Conservation (phyloP, 2,329 filamentous ascomycete species). For the Penicillium sp. region DNA sequence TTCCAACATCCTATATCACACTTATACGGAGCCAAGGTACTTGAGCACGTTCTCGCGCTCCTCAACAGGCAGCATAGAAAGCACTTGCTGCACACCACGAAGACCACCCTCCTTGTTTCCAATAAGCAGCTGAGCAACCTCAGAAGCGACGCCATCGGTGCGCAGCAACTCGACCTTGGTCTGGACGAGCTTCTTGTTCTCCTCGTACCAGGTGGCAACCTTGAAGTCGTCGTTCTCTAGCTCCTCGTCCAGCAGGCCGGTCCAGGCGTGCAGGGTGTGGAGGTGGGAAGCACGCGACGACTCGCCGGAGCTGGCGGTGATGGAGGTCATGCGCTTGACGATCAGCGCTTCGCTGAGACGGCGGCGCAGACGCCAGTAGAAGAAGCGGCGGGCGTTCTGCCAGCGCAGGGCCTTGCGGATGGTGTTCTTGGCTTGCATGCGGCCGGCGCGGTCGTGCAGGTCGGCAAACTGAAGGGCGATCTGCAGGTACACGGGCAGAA, state of each 20-base stretch:
- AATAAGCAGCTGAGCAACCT: constrained; percentile 65
- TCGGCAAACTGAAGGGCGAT: constrained; percentile 97
- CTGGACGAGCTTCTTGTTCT: constrained; percentile 77
- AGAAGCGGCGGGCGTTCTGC: constrained; percentile 89
- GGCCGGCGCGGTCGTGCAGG: constrained; percentile 90
- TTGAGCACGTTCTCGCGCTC: constrained; percentile 81
- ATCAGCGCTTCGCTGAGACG: constrained; percentile 97
- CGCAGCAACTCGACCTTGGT: constrained; percentile 82
- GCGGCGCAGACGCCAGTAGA: constrained; percentile 98
- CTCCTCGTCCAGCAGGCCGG: constrained; percentile 59
- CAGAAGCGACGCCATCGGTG: constrained; percentile 64
- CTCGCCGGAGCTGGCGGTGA: constrained; percentile 36
- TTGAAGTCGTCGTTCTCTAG: constrained; percentile 75
- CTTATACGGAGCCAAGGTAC: constrained; percentile 38
- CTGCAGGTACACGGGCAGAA: constrained; percentile 90
- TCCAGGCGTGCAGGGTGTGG: constrained; percentile 76
- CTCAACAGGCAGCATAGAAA: constrained; percentile 79
- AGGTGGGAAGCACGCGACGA: constrained; percentile 63
- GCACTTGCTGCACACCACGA: constrained; percentile 78
- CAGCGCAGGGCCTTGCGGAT: constrained; percentile 81
- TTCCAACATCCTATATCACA: neutral
- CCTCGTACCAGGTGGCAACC: constrained; percentile 93
- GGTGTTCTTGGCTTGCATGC: constrained; percentile 96
- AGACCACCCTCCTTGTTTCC: constrained; percentile 65
- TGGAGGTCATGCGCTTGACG: constrained; percentile 73